Evolutionary conservation across 140 eudicot genomes (phyloP), one percentile per base, ranked within the genome.

Genomic region (Erigeron philadelphicus): DNA sequence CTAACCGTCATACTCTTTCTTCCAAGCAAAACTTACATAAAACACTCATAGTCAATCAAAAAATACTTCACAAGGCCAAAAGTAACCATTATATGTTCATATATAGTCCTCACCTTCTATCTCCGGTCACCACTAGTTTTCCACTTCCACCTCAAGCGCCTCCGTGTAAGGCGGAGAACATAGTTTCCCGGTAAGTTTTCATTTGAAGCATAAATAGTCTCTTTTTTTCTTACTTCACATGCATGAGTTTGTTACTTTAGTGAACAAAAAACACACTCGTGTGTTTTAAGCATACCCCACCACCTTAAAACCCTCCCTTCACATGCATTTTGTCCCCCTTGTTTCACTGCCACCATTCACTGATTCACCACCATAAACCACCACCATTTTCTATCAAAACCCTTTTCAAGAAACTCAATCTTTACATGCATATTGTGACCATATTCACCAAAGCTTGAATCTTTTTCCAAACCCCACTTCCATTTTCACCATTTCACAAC

Each of bases 271-370:
- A 55, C 80, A 73, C 56, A 75, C 69, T 74, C 74, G 88, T 85
- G 79, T 66, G 76, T 59, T 76, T 77, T 64, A 86, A 88, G 96
- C 87, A 70, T 83, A 59, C 75, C 77, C 72, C 83, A 65, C 67
- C 75, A 67, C 78, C 79, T 72, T 23, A 72, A 68, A 74, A 49
- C 49, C 75, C 78, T 77, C 84, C 31, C 9, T 62, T 72, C 89
- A 82, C 91, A 81, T 87, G 95, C 84, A 80, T 65, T 25, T 72
- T 85, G 87, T 88, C 85, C 73, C 83, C 85, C 53, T 35, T 17
- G 64, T 66, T 71, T 50, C 81, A 41, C 76, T 84, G 17, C 78
- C 80, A 72, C 79, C 81, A 58, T 5, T 25, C 49, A 35, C 66
- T 57, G 42, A 58, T 5, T 25, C 49, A 35, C 66, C 65, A 52